Conservation (phyloP, 768 basidiomycete genomes). For the Amanita phalloides region DNA sequence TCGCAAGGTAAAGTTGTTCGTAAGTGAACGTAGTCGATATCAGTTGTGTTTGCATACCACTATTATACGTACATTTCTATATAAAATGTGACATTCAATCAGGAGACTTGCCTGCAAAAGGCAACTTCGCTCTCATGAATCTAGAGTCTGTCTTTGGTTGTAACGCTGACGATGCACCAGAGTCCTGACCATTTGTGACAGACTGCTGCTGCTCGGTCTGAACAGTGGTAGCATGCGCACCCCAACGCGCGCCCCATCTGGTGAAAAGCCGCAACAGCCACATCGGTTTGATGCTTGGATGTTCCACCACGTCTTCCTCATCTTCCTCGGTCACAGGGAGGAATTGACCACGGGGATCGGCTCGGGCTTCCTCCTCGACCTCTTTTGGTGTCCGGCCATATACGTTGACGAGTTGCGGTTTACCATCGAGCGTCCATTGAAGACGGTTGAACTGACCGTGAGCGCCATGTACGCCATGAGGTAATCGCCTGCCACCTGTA, state of each 20-base stretch:
- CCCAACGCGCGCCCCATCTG: constrained; percentile 64
- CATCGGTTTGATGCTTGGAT: constrained; percentile 56
- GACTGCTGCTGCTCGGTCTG: neutral
- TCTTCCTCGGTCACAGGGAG: constrained; percentile 21
- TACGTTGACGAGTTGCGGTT: constrained; percentile 50
- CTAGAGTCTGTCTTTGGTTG: neutral
- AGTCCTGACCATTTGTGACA: neutral
- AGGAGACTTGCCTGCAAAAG: neutral
- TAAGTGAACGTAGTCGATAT: constrained; percentile 24
- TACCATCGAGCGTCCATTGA: constrained; percentile 64
- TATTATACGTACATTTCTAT: neutral
- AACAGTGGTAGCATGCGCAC: constrained; percentile 18
- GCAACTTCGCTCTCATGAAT: neutral
- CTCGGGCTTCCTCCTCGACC: constrained; percentile 55
- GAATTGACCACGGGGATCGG: constrained; percentile 12
- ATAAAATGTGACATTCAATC: neutral
- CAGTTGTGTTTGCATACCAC: neutral
- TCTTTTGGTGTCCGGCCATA: constrained; percentile 69
- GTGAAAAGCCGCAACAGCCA: constrained; percentile 73
- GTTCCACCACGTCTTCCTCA: constrained; percentile 46
- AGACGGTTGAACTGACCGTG: constrained; percentile 52
- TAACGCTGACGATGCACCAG: neutral
- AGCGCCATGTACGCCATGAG: constrained; percentile 40
- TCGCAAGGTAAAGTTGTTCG: constrained; percentile 53
- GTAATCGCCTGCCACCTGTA: constrained; percentile 38